Percentiles rank a stretch among this genome's conserved stretches.
Conservation (phyloP, 345 rosid species). For the Erodium maritimum region DNA sequence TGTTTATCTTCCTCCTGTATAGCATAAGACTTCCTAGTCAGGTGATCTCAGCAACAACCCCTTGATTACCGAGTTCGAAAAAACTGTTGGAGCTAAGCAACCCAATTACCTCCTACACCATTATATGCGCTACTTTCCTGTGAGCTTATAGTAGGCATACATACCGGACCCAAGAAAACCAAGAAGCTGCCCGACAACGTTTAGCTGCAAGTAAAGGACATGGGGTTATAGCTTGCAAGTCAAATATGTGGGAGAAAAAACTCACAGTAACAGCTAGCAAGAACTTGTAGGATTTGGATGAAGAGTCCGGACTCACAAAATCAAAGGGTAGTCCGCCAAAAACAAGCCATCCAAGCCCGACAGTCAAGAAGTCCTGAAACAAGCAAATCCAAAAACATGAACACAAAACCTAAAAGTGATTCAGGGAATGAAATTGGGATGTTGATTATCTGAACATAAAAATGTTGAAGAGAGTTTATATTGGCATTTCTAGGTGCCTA, state of each 20-base stretch:
- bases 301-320: conserved; percentile 31
- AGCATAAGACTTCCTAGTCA: too few species aligned
- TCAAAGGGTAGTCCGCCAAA: conserved; percentile 97
- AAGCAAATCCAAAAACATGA: neutral
- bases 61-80: too few species aligned
- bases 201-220: conserved; percentile 46
- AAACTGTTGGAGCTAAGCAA: too few species aligned
- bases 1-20: too few species aligned
- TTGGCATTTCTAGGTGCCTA: too few species aligned
- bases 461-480: neutral
- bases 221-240: neutral
- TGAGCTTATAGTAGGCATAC: conserved; percentile 80
- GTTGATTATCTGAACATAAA: neutral
- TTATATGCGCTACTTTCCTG: conserved; percentile 60
- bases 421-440: neutral
- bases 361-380: conserved; percentile 80
- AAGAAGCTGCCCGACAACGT: conserved; percentile 69
- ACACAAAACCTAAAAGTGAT: neutral
- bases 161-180: conserved; percentile 88
- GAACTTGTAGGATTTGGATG: neutral
- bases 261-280: too few species aligned
- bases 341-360: conserved; percentile 79
- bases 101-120: too few species aligned
- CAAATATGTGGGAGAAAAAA: neutral
- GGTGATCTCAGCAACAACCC: too few species aligned